These are phyloP conservation scores for Candida peoriensis DNA, from an alignment of 805 yeast species.

Conservation along the genomic window DNA sequence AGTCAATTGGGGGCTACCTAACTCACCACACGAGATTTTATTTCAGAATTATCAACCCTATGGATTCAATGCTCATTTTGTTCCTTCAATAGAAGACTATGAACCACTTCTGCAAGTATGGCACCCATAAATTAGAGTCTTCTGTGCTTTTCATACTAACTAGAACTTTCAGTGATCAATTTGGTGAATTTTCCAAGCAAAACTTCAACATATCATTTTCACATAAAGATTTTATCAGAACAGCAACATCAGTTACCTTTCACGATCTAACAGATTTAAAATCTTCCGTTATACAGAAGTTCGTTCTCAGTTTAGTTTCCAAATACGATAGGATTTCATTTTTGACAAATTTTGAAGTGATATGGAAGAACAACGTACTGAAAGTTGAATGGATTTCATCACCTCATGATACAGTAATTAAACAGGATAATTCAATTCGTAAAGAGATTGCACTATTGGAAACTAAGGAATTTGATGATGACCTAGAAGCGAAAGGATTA, in stretches of 20 bases:
- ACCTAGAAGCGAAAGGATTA: slow-evolving; percentile 21
- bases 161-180: slow-evolving; percentile 9
- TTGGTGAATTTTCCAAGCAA: slow-evolving; percentile 12
- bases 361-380: slow-evolving; percentile 11
- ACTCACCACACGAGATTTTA: slow-evolving; percentile 3
- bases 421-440: slow-evolving; percentile 5
- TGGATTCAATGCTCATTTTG: slow-evolving; percentile 16
- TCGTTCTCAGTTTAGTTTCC: slow-evolving; percentile 11
- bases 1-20: slow-evolving; percentile 15
- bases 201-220: slow-evolving; percentile 13
- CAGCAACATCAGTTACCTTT: slow-evolving; percentile 20
- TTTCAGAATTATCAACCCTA: slow-evolving; percentile 18
- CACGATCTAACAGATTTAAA: slow-evolving; percentile 12
- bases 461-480: slow-evolving; percentile 10
- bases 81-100: slow-evolving; percentile 16
- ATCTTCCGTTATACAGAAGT: slow-evolving; percentile 15
- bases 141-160: too few relatives aligned
- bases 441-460: slow-evolving; percentile 24
- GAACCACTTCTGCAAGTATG: slow-evolving; percentile 13
- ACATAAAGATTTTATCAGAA: slow-evolving; percentile 12
- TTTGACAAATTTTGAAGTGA: slow-evolving; percentile 17
- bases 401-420: slow-evolving; percentile 16
- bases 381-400: slow-evolving; percentile 16
- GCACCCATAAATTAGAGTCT: too few relatives aligned
- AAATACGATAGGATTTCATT: slow-evolving; percentile 16